Conservation (phyloP, 768 basidiomycete genomes). For the Podaxis sp. region DNA sequence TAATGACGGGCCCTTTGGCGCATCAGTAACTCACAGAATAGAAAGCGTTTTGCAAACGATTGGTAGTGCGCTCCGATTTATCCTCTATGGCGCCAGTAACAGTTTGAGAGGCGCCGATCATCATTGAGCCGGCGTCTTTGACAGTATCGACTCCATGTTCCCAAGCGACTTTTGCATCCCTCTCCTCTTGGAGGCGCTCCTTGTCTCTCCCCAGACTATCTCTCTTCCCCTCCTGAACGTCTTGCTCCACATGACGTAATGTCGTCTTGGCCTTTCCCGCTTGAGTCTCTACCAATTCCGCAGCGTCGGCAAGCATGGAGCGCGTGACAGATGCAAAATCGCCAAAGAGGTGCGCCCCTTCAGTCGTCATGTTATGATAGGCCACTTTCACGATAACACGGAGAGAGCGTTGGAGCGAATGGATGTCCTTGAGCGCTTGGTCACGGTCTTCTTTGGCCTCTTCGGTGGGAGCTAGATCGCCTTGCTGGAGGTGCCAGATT, state of each 20-base stretch:
- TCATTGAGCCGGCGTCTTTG: constrained; percentile 54
- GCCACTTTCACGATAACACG: constrained; percentile 50
- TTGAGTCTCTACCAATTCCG: constrained; percentile 54
- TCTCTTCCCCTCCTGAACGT: constrained; percentile 60
- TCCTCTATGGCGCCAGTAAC: constrained; percentile 44
- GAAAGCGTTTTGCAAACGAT: constrained; percentile 50
- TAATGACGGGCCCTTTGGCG: background rate
- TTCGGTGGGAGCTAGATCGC: constrained; percentile 43
- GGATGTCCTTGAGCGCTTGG: constrained; percentile 49
- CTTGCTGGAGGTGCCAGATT: constrained; percentile 62
- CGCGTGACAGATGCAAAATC: constrained; percentile 69
- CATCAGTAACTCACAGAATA: constrained; percentile 39
- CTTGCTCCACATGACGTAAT: constrained; percentile 54
- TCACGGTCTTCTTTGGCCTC: constrained; percentile 38
- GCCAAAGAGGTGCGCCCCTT: constrained; percentile 51
- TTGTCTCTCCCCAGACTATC: constrained; percentile 56
- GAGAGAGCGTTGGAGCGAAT: constrained; percentile 49
- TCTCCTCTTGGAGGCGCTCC: constrained; percentile 45
- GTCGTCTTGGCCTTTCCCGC: constrained; percentile 52
- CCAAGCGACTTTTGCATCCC: constrained; percentile 54
- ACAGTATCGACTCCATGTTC: constrained; percentile 68
- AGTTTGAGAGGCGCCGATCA: constrained; percentile 54
- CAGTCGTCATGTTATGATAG: constrained; percentile 52
- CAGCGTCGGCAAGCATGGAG: constrained; percentile 64
- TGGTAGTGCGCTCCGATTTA: constrained; percentile 38